These are phyloP conservation scores for Fonsecaea multimorphosa DNA, from an alignment of 2,329 filamentous ascomycete species.

Conservation along the genomic window DNA sequence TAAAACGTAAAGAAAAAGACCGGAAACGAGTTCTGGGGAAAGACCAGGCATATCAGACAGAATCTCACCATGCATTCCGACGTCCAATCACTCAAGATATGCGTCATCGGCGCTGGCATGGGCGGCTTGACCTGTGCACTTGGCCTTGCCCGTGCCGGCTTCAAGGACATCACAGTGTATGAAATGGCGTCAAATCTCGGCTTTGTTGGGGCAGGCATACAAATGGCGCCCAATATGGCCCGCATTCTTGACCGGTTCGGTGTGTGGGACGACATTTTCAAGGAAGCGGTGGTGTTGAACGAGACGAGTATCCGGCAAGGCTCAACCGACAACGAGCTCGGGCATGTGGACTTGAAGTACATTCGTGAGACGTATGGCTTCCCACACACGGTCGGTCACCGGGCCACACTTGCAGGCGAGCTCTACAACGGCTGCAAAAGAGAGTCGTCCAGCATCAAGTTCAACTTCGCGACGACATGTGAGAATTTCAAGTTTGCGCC, in stretches of 20 bases:
- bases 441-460: constrained; percentile 65
- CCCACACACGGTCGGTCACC: constrained; percentile 80
- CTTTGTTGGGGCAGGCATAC: constrained; percentile 84
- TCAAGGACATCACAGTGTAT: constrained; percentile 74
- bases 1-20: background rate
- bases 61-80: constrained; percentile 27
- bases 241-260: constrained; percentile 75
- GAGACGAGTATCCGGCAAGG: constrained; percentile 78
- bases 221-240: constrained; percentile 82
- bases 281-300: constrained; percentile 72
- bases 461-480: constrained; percentile 69
- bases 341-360: constrained; percentile 71
- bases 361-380: constrained; percentile 72
- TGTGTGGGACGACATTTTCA: constrained; percentile 73
- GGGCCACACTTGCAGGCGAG: constrained; percentile 71
- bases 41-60: background rate
- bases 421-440: constrained; percentile 73
- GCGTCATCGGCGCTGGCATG: constrained; percentile 65
- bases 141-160: constrained; percentile 76
- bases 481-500: constrained; percentile 65
- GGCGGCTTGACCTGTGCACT: constrained; percentile 75
- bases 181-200: constrained; percentile 75
- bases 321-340: constrained; percentile 70
- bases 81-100: constrained; percentile 46
- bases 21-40: background rate